Base-by-base conservation (phyloP, 225 moss, liverwort and hornwort species). In the Marchantia paleacea region DNA sequence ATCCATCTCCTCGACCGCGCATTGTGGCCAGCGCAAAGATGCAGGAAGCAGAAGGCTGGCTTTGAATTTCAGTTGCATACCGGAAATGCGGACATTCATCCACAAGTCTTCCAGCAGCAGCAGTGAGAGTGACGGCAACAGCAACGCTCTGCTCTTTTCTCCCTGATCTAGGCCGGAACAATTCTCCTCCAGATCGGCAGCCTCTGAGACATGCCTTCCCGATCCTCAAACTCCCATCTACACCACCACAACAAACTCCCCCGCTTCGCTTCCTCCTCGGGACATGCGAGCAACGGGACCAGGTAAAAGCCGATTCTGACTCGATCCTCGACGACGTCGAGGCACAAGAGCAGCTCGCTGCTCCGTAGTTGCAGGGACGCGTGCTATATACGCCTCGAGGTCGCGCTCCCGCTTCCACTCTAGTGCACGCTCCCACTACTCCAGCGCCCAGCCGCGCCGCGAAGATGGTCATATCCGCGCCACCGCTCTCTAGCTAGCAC, bases 1-100 rank as follows among this genome's bases (percentile, higher is more conserved):
- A 52, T 25, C 78, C 74, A 13, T 54, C 39, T 75, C 69, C 81
- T 69, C 71, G 64, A 78, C 64, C 48, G 80, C 22, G 77, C 49
- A 66, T 55, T 70, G 75, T 75, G 64, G 31, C 78, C 24, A 72
- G 51, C 51, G 72, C 72, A 50, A 52, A 72, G 72, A 72, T 12
- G 72, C 50, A 72, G 72, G 54, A 75, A 55, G 55, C 26, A 48
- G 76, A 8, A 10, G 54, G 76, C 53, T 55, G 58, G 57, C 25
- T 14, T 31, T 48, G 52, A 62, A n/a, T 77, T 30, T 28, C 78
- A 29, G 72, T 52, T 16, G 73, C 68, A 83, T 64, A 58, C 39
- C 55, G 80, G 76, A 30, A 47, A 7, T 20, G 76, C 31, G 31
- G 26, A 55, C 72, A 72, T 72, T 72, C 51, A 6, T 52, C 15